Base-by-base conservation (phyloP, 371 early-diverging fungal genomes). In the Gilbertella persicaria region DNA sequence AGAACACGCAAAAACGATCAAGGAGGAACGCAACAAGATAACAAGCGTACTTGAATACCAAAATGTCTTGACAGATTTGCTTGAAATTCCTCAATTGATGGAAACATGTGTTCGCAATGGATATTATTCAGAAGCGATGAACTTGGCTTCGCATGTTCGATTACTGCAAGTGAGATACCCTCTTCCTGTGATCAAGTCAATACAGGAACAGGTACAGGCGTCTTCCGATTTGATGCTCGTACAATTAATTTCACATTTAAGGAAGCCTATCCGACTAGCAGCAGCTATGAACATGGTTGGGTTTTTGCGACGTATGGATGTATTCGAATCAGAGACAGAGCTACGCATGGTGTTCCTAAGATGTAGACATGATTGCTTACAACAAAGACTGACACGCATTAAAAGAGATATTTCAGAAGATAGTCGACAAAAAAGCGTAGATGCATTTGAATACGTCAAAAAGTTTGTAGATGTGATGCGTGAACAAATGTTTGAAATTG, bases 41-140 rank as follows among this genome's bases (percentile, higher is more conserved):
- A 69, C 71, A 4, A 67, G 78, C 21, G 81, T 89, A 3, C 45
- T 89, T 21, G 82, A 79, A 6, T 71, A 85, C 21, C 84, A 89
- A 42, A 69, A 75, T 24, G 79, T 79, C 13, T 53, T 88, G 55
- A 66, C 83, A 5, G 86, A 88, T 36, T 69, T 88, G 7, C 61
- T 92, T 7, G 91, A 89, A 50, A 90, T 92, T 28, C 94, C 94
- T 5, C 80, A 87, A 50, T 64, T 93, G 42, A 84, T 91, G 82
- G 89, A 93, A 50, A 89, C 88, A 0, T 89, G 91, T 64, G 87
- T 92, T 17, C 77, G 88, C 59, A 87, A 88, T 39, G 91, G 89
- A 0, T 87, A 89, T 47, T 92, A 91, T 50, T 85, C 88, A 28
- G 94, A 93, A 51, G 94, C 91, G 0, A 85, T 93, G 76, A 91